phyloP scores from a whole-genome alignment of 306 rosid genomes.

The Pterocarpus santalinus region DNA sequence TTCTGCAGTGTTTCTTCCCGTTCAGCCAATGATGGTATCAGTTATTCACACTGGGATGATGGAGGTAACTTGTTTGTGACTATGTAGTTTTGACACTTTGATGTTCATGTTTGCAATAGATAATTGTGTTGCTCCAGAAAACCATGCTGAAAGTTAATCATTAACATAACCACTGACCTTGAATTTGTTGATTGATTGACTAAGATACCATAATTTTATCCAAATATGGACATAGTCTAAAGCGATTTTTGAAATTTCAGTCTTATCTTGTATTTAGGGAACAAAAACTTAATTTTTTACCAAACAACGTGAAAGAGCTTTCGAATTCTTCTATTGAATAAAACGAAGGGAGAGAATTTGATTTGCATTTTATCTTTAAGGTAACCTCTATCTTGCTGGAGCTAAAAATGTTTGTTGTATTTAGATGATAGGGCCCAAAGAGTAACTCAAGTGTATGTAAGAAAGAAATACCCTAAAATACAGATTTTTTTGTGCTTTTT shows the following conservation, averaged over 20 bases:
- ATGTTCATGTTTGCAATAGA: constrained; percentile 11
- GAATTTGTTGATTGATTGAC: constrained; percentile 9
- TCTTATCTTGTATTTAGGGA: background rate
- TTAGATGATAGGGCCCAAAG: too few species aligned
- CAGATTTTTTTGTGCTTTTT: too few species aligned
- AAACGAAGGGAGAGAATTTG: background rate
- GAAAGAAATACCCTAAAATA: too few species aligned
- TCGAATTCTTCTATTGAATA: background rate
- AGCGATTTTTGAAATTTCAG: background rate
- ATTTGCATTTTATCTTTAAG: background rate
- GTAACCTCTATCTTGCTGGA: background rate
- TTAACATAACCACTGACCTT: constrained; percentile 35
- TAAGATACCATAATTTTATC: background rate
- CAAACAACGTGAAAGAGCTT: background rate
- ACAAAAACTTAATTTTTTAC: background rate
- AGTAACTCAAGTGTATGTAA: too few species aligned
- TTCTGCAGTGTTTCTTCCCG: constrained; percentile 80
- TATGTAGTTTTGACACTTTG: background rate
- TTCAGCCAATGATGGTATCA: constrained; percentile 92
- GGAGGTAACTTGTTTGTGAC: constrained; percentile 69
- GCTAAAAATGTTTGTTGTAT: too few species aligned
- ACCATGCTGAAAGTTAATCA: constrained; percentile 9
- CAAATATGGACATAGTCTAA: background rate
- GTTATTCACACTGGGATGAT: constrained; percentile 95
- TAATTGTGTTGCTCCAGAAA: constrained; percentile 24